These are phyloP conservation scores for Pseudogymnoascus sp. DNA, from an alignment of 2,329 filamentous ascomycete genomes.

Conservation along the genomic window DNA sequence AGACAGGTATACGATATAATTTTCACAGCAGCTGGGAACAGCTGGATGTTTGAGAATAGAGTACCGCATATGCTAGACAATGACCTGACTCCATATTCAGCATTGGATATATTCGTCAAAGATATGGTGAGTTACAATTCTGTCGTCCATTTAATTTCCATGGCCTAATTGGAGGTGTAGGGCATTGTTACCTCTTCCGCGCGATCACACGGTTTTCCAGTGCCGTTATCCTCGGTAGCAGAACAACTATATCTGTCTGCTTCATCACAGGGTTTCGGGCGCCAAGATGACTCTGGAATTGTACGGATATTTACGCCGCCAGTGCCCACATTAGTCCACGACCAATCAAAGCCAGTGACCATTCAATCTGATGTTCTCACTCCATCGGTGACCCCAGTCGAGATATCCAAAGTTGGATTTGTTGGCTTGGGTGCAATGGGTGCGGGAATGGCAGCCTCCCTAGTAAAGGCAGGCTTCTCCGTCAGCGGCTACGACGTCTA, in stretches of 20 bases:
- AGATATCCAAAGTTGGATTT: constrained; percentile 40
- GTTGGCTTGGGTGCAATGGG: constrained; percentile 73
- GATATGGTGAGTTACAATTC: constrained; percentile 28
- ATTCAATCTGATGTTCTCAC: constrained; percentile 1
- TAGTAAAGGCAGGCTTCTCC: constrained; percentile 57
- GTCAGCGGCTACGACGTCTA: constrained; percentile 66
- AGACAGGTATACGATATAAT: constrained; percentile 14
- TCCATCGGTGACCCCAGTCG: constrained; percentile 11
- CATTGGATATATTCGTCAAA: constrained; percentile 32
- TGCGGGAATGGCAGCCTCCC: constrained; percentile 68
- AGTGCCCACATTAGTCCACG: background rate
- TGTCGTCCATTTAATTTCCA: background rate
- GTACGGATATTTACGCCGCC: constrained; percentile 23
- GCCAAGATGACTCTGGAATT: constrained; percentile 26
- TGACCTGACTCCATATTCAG: constrained; percentile 35
- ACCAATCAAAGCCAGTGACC: background rate
- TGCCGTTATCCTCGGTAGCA: constrained; percentile 25
- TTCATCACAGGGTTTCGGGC: constrained; percentile 24
- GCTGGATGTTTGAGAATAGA: background rate
- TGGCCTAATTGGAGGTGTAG: background rate
- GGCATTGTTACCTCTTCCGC: constrained; percentile 23
- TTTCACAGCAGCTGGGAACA: background rate
- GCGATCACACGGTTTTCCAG: constrained; percentile 26
- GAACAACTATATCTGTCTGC: constrained; percentile 24
- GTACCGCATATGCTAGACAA: constrained; percentile 9